phyloP scores from a whole-genome alignment of 768 basidiomycete species.

The Boletus rufocinnamomeus region DNA sequence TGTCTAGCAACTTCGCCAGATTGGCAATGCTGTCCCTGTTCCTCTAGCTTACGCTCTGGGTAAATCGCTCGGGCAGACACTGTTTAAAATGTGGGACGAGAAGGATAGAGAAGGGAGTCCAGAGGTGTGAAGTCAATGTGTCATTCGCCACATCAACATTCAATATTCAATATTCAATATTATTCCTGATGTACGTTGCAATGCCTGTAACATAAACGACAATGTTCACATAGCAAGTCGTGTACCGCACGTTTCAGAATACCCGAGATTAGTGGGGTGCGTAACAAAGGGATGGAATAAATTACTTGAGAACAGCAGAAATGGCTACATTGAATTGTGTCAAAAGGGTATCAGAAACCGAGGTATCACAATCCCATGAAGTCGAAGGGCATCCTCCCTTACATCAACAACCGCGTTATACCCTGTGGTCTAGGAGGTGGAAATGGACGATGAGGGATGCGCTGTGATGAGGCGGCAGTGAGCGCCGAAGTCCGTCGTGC shows the following conservation, averaged over 20 bases:
- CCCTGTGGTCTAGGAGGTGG: constrained; percentile 22
- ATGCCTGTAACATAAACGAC: neutral
- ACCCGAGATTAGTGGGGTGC: neutral
- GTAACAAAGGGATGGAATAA: constrained; percentile 15
- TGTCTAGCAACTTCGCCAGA: constrained; percentile 68
- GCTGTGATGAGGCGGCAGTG: constrained; percentile 36
- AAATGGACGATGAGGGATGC: constrained; percentile 36
- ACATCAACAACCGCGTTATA: constrained; percentile 17
- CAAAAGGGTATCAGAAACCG: constrained; percentile 23
- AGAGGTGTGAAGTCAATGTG: constrained; percentile 31
- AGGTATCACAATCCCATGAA: constrained; percentile 15
- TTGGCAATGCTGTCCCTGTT: constrained; percentile 80
- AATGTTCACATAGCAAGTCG: neutral
- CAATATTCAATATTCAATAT: too few relatives aligned
- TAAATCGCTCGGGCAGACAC: constrained; percentile 43
- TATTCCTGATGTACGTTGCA: constrained; percentile 6
- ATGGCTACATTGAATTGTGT: neutral
- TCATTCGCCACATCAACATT: neutral
- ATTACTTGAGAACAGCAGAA: constrained; percentile 6
- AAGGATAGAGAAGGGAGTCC: constrained; percentile 48
- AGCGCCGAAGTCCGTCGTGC: constrained; percentile 35
- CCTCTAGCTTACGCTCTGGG: constrained; percentile 68
- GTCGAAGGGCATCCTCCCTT: neutral
- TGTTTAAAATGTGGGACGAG: constrained; percentile 48
- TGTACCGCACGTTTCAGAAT: constrained; percentile 3